phyloP scores from a whole-genome alignment of 257 asterid species.

The Petunia secreta region DNA sequence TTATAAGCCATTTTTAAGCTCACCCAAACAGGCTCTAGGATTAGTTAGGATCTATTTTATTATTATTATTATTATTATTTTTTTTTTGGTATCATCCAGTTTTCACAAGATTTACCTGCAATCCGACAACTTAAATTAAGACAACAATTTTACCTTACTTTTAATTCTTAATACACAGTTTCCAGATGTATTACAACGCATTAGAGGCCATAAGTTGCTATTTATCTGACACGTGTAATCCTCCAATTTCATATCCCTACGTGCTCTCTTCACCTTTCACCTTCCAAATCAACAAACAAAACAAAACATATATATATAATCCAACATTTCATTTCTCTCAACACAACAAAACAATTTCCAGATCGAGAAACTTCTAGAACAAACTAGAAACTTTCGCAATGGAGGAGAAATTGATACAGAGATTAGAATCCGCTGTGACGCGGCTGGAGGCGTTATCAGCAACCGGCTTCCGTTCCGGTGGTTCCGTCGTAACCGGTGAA shows the following conservation, averaged over 20 bases:
- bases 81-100: too few species aligned
- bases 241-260: constrained; percentile 23
- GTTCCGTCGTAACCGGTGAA: constrained; percentile 44
- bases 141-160: background rate
- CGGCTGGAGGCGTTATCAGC: constrained; percentile 75
- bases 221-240: constrained; percentile 44
- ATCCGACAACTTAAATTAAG: too few species aligned
- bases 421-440: constrained; percentile 90
- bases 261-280: constrained; percentile 33
- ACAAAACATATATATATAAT: constrained; percentile 12
- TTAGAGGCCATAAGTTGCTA: constrained; percentile 26
- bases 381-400: constrained; percentile 34
- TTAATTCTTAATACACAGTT: background rate
- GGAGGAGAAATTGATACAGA: constrained; percentile 75
- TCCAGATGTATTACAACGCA: constrained; percentile 33
- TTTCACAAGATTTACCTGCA: too few species aligned
- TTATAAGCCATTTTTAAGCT: too few species aligned
- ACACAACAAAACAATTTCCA: background rate
- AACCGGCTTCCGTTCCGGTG: constrained; percentile 43
- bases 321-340: too few species aligned
- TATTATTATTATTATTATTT: too few species aligned
- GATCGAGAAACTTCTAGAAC: constrained; percentile 23
- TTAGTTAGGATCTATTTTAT: too few species aligned
- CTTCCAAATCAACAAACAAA: constrained; percentile 13
- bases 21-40: too few species aligned